Evolutionary conservation across 1,284 basidiomycete species (phyloP), one percentile per base, ranked within the genome.

Genomic region (Filobasidium uniguttulatum): DNA sequence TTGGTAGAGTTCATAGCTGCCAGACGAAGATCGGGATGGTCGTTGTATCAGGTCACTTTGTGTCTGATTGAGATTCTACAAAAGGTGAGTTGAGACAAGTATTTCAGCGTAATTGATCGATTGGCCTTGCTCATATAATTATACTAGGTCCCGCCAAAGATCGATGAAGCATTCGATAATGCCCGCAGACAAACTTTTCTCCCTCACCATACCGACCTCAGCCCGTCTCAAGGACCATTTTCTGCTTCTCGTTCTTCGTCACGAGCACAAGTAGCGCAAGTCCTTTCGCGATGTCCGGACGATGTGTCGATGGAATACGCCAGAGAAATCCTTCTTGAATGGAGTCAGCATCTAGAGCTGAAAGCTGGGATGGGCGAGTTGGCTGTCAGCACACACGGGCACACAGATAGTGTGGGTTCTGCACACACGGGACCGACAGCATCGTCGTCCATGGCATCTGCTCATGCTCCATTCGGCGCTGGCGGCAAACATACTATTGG

Each of bases 401-500:
- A n/a, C n/a, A n/a, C n/a, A n/a, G n/a, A n/a, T n/a, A n/a, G n/a
- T n/a, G n/a, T n/a, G n/a, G n/a, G n/a, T n/a, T n/a, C n/a, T n/a
- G n/a, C n/a, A n/a, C n/a, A n/a, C 44, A 49, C 25, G 52, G 52
- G 20, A 44, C 44, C 40, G 30, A 19, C 41, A 17, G 30, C 28
- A 19, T 31, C 29, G 19, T 22, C 31, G 44, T 31, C 44, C 22
- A 9, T 12, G 44, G n/a, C 10, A 20, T 10, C 31, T 10, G n/a
- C n/a, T n/a, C n/a, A n/a, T n/a, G n/a, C n/a, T n/a, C n/a, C n/a
- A n/a, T n/a, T n/a, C n/a, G n/a, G n/a, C 25, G 41, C 44, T 26
- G 66, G 65, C 2, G 68, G 68, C 15, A 69, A 69, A 51, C 65
- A 65, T 3, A 67, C 66, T 1, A 34, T 69, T 6, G 62, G 65